Evolutionary conservation across 306 rosid species (phyloP).

Genomic region (Senna siamea): DNA sequence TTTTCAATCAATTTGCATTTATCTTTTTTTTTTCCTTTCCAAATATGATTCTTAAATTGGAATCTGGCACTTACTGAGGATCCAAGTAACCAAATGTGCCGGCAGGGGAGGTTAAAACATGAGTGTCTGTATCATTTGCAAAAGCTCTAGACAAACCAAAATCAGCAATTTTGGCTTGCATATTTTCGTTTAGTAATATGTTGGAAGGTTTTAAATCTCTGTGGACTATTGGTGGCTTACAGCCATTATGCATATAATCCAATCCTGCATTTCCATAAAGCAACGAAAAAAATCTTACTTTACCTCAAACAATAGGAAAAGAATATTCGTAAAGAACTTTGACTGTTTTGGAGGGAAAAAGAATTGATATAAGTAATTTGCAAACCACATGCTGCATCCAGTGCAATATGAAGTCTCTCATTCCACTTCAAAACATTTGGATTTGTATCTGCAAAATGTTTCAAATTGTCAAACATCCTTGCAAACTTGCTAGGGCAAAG

Average conservation of each 20-base stretch:
- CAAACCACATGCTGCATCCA: constrained; percentile 34
- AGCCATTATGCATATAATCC: constrained; percentile 53
- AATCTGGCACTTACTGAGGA: constrained; percentile 49
- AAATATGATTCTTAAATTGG: neutral
- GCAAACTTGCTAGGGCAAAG: neutral
- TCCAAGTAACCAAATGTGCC: constrained; percentile 56
- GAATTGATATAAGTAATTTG: neutral
- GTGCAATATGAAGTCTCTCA: constrained; percentile 31
- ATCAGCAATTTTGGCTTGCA: constrained; percentile 57
- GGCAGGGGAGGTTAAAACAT: constrained; percentile 40
- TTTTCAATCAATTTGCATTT: neutral
- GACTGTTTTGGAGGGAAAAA: no score
- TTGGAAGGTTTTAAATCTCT: constrained; percentile 64
- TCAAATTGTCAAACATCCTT: neutral
- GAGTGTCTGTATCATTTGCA: constrained; percentile 34
- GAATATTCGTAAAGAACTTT: no score
- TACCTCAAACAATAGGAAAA: no score
- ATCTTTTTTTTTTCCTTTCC: neutral
- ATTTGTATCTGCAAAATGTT: neutral
- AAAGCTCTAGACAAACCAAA: constrained; percentile 58
- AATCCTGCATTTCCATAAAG: constrained; percentile 33
- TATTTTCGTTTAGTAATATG: constrained; percentile 46
- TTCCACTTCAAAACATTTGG: constrained; percentile 34
- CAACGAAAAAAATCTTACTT: no score
- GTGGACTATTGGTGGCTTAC: constrained; percentile 44